These are phyloP conservation scores for Rhizopogon roseolus DNA, from an alignment of 768 basidiomycete genomes.

Conservation along the genomic window DNA sequence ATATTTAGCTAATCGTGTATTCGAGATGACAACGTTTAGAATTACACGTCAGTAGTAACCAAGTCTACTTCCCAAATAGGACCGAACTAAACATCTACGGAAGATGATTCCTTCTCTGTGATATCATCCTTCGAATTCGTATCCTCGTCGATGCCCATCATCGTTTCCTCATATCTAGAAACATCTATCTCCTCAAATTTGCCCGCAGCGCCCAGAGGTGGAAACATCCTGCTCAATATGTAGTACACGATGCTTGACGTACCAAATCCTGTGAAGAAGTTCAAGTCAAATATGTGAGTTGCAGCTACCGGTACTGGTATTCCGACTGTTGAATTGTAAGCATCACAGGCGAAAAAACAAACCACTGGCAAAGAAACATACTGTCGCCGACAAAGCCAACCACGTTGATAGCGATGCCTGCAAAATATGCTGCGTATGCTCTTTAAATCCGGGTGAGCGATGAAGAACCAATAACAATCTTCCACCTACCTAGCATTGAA, in stretches of 20 bases:
- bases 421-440: constrained; percentile 57
- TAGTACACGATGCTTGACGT: constrained; percentile 59
- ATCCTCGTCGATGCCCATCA: not conserved
- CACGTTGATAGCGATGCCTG: constrained; percentile 73
- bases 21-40: too few relatives aligned
- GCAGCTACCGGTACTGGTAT: constrained; percentile 56
- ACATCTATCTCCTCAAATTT: constrained; percentile 52
- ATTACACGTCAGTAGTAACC: too few relatives aligned
- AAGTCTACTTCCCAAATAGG: not conserved
- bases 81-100: not conserved
- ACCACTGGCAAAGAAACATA: constrained; percentile 24
- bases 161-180: constrained; percentile 16
- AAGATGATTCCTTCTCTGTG: not conserved
- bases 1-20: too few relatives aligned
- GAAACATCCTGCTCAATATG: constrained; percentile 48
- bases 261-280: constrained; percentile 75
- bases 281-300: constrained; percentile 64
- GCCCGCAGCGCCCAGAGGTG: constrained; percentile 41
- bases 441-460: constrained; percentile 18
- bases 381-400: constrained; percentile 73
- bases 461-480: not conserved
- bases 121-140: not conserved
- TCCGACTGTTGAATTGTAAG: constrained; percentile 34
- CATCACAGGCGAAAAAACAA: not conserved
- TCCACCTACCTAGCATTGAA: constrained; percentile 56